A percentile compares a stretch with the other conserved stretches of the same genome.
These are phyloP conservation scores for Claviceps humidiphila DNA, from an alignment of 2,329 filamentous ascomycete genomes.

Conservation along the genomic window DNA sequence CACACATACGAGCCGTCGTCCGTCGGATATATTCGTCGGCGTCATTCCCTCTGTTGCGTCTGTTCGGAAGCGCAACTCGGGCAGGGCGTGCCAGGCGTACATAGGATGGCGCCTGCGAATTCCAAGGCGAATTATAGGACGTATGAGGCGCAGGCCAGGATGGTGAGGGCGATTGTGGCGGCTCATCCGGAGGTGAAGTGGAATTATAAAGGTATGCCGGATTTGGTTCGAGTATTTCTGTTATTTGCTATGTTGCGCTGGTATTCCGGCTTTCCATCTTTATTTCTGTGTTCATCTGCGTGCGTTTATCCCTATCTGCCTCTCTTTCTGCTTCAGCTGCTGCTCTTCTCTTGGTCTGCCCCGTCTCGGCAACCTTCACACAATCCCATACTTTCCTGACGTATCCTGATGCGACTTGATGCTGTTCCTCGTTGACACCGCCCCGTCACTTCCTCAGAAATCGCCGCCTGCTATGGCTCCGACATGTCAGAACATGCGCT, in stretches of 20 bases:
- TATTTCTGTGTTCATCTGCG: no score
- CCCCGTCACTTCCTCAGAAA: constrained; percentile 22
- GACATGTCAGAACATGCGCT: constrained; percentile 33
- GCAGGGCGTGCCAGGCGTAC: no score
- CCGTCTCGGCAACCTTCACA: no score
- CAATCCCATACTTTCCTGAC: no score
- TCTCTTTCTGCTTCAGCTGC: background rate
- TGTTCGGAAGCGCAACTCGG: no score
- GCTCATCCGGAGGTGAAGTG: constrained; percentile 40
- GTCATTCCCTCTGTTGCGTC: no score
- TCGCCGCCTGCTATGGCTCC: constrained; percentile 33
- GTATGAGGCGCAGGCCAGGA: constrained; percentile 46
- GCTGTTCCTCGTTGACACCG: constrained; percentile 13
- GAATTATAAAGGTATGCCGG: constrained; percentile 46
- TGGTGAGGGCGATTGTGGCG: constrained; percentile 48
- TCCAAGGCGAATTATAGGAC: constrained; percentile 42
- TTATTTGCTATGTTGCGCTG: background rate
- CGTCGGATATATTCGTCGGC: no score
- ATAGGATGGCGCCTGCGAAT: constrained; percentile 25
- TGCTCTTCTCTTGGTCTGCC: no score
- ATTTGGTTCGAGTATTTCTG: background rate
- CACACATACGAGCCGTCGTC: no score
- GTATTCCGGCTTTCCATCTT: no score
- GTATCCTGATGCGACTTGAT: no score
- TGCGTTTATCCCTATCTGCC: no score